These are phyloP conservation scores for Ascochyta pisi DNA, from an alignment of 2,329 filamentous ascomycete genomes.

Conservation along the genomic window DNA sequence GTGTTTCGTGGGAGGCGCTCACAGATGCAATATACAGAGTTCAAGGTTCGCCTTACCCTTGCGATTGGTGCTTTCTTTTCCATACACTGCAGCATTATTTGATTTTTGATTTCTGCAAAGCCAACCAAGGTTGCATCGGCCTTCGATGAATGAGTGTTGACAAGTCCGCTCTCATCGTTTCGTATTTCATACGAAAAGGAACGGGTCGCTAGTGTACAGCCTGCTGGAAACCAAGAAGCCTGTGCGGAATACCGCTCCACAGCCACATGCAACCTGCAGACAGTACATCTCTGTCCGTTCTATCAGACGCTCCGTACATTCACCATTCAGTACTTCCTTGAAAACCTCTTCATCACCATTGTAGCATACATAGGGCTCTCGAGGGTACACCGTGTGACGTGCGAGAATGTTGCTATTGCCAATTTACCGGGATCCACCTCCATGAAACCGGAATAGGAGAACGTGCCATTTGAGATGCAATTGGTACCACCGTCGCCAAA, in stretches of 20 bases:
- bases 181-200: slow-evolving; percentile 7
- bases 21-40: slow-evolving; percentile 5
- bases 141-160: slow-evolving; percentile 2
- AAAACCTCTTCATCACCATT: neutral
- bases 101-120: neutral
- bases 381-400: slow-evolving; percentile 11
- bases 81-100: neutral
- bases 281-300: neutral
- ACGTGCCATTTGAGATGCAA: slow-evolving; percentile 2
- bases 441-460: slow-evolving; percentile 13
- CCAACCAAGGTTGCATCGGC: neutral
- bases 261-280: neutral
- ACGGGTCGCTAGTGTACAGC: slow-evolving; percentile 6
- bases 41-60: neutral
- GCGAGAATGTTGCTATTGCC: slow-evolving; percentile 13
- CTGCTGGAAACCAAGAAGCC: neutral
- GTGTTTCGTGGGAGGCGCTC: neutral
- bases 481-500: slow-evolving; percentile 10
- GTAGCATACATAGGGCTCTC: neutral
- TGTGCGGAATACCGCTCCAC: neutral
- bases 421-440: slow-evolving; percentile 15
- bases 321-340: neutral
- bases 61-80: too few relatives aligned
- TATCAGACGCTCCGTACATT: slow-evolving; percentile 7
- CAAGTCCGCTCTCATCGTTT: slow-evolving; percentile 4